Evolutionary conservation across 345 rosid species (phyloP).

Genomic region (Adansonia digitata): DNA sequence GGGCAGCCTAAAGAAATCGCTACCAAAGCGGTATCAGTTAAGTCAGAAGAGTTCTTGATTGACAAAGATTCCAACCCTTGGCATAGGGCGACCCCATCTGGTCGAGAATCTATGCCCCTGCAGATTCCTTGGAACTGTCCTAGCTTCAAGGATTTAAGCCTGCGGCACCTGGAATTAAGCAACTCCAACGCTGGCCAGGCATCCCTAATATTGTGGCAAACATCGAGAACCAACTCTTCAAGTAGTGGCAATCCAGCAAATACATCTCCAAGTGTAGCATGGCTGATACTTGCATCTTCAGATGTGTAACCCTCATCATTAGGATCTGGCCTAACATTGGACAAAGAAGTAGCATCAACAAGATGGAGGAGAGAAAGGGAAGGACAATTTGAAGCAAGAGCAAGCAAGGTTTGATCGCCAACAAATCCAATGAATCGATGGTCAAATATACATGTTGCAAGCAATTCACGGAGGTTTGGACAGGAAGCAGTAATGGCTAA

Average conservation of each 20-base stretch:
- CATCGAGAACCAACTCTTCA: slow-evolving; percentile 32
- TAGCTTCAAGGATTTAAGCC: slow-evolving; percentile 27
- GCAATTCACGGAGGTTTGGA: slow-evolving; percentile 25
- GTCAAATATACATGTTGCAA: slow-evolving; percentile 32
- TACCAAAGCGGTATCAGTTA: slow-evolving; percentile 31
- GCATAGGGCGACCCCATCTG: slow-evolving; percentile 37
- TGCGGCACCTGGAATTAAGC: slow-evolving; percentile 27
- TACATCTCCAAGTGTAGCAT: slow-evolving; percentile 17
- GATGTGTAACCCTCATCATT: slow-evolving; percentile 21
- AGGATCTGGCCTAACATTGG: slow-evolving; percentile 11
- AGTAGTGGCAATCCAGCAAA: slow-evolving; percentile 31
- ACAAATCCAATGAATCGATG: slow-evolving; percentile 29
- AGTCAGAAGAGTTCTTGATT: slow-evolving; percentile 30
- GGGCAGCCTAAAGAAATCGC: slow-evolving; percentile 37
- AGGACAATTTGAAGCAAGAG: slow-evolving; percentile 31
- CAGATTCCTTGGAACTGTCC: slow-evolving; percentile 40
- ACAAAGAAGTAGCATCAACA: slow-evolving; percentile 23
- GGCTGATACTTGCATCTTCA: slow-evolving; percentile 29
- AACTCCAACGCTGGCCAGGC: slow-evolving; percentile 25
- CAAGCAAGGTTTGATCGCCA: slow-evolving; percentile 30
- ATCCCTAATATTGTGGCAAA: slow-evolving; percentile 32
- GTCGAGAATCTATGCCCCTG: slow-evolving; percentile 22
- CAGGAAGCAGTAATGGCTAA: slow-evolving; percentile 28
- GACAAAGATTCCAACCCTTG: slow-evolving; percentile 30
- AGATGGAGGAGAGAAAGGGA: slow-evolving; percentile 32